These are phyloP conservation scores for Gloeopeniophorella convolvens DNA, from an alignment of 768 basidiomycete genomes.

Conservation along the genomic window DNA sequence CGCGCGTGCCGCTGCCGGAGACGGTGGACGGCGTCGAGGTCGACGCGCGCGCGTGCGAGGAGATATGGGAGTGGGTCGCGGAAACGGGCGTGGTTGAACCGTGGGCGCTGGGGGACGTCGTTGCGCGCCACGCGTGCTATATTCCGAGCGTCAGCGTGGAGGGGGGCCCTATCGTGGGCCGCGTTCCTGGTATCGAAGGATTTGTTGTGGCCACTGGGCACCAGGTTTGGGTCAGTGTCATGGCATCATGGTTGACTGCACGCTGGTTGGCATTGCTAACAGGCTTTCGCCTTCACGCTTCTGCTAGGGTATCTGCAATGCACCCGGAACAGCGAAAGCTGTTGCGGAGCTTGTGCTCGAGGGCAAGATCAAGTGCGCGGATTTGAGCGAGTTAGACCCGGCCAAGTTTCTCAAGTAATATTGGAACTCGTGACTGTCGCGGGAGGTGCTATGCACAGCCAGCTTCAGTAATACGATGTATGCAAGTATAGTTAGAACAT, in stretches of 20 bases:
- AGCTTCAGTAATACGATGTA: too few relatives aligned
- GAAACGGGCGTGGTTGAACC: conserved; percentile 40
- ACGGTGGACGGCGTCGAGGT: conserved; percentile 68
- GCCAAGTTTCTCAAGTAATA: background rate
- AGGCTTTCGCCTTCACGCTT: conserved; percentile 6
- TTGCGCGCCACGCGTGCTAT: conserved; percentile 67
- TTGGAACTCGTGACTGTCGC: too few relatives aligned
- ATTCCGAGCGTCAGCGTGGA: conserved; percentile 54
- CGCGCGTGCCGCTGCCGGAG: conserved; percentile 50
- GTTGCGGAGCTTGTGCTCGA: conserved; percentile 67
- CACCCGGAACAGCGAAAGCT: conserved; percentile 74
- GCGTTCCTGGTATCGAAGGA: conserved; percentile 48
- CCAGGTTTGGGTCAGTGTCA: conserved; percentile 73
- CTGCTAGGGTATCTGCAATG: conserved; percentile 70
- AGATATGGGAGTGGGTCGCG: conserved; percentile 47
- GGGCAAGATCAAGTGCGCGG: conserved; percentile 52
- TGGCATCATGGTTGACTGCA: conserved; percentile 8
- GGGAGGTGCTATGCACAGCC: too few relatives aligned
- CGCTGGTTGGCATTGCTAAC: background rate
- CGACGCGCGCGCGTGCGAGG: conserved; percentile 49
- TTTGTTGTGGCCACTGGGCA: conserved; percentile 73
- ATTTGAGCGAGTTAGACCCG: conserved; percentile 39
- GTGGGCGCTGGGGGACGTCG: conserved; percentile 45
- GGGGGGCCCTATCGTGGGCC: conserved; percentile 70
- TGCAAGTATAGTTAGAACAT: too few relatives aligned